Evolutionary conservation across 257 asterid species (phyloP).

Genomic region (Lycium barbarum): DNA sequence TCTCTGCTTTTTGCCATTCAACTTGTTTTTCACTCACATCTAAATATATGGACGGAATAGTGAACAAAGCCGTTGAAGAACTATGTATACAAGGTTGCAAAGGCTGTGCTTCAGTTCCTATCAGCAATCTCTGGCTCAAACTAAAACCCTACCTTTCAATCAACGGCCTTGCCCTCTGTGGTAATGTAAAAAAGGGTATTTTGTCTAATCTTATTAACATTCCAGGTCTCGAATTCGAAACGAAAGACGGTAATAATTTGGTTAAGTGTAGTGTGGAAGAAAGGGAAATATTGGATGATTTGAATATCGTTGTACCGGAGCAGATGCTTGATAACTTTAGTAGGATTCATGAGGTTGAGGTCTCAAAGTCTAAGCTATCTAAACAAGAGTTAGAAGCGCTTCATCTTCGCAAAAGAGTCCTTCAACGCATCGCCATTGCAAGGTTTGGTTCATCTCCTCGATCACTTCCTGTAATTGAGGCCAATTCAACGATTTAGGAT

Average conservation of each 20-base stretch:
- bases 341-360: conserved; percentile 70
- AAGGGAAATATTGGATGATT: conserved; percentile 55
- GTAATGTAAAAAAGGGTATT: conserved; percentile 64
- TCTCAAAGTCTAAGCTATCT: conserved; percentile 49
- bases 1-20: too few relatives aligned
- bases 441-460: neutral
- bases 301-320: conserved; percentile 71
- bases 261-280: conserved; percentile 51
- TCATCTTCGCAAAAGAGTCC: conserved; percentile 47
- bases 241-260: conserved; percentile 25
- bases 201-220: conserved; percentile 71
- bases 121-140: conserved; percentile 59
- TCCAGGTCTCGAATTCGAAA: conserved; percentile 63
- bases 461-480: neutral
- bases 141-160: conserved; percentile 53
- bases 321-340: conserved; percentile 70
- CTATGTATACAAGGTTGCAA: too few relatives aligned
- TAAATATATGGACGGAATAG: too few relatives aligned
- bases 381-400: conserved; percentile 61
- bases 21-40: too few relatives aligned
- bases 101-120: too few relatives aligned
- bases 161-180: conserved; percentile 60
- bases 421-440: neutral
- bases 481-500: neutral
- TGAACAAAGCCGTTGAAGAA: too few relatives aligned